These are phyloP conservation scores for Penicillium sclerotiorum DNA, from an alignment of 2,329 filamentous ascomycete species.

Conservation along the genomic window DNA sequence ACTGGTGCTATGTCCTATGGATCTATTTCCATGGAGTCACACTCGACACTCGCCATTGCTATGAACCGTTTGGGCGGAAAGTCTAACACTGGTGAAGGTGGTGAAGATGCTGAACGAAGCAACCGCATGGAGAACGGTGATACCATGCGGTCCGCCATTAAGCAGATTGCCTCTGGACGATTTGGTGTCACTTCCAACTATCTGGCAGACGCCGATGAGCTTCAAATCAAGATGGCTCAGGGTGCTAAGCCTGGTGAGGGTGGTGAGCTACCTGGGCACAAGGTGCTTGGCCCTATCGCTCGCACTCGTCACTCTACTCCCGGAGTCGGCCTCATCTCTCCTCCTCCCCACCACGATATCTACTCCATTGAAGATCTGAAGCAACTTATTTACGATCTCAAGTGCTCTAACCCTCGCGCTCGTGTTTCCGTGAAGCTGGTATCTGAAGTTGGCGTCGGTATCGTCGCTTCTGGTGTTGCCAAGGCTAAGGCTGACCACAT, in stretches of 20 bases:
- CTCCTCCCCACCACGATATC: slow-evolving; percentile 95
- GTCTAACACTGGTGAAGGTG: slow-evolving; percentile 96
- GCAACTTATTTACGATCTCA: slow-evolving; percentile 95
- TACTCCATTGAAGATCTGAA: slow-evolving; percentile 98
- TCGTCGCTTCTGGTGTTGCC: slow-evolving; percentile 94
- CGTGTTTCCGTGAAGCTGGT: slow-evolving; percentile 96
- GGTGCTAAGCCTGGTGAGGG: slow-evolving; percentile 97
- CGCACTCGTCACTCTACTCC: slow-evolving; percentile 94
- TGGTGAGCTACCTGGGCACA: slow-evolving; percentile 95
- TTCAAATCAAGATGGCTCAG: slow-evolving; percentile 99
- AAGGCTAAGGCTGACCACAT: slow-evolving; percentile 98
- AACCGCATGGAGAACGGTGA: slow-evolving; percentile 86
- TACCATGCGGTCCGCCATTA: slow-evolving; percentile 96
- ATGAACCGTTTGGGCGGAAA: slow-evolving; percentile 97
- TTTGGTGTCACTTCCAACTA: slow-evolving; percentile 97
- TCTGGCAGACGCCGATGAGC: slow-evolving; percentile 89
- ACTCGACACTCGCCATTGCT: slow-evolving; percentile 90
- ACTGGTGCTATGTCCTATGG: slow-evolving; percentile 99
- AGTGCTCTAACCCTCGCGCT: slow-evolving; percentile 90
- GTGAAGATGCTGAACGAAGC: slow-evolving; percentile 90
- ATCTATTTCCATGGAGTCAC: slow-evolving; percentile 97
- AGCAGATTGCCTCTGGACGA: slow-evolving; percentile 93
- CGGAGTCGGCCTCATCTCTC: slow-evolving; percentile 93
- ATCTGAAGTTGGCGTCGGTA: slow-evolving; percentile 95
- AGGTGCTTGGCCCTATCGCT: slow-evolving; percentile 91